Base-by-base conservation (phyloP, 2,329 filamentous ascomycete species). In the Monosporascus sp. region DNA sequence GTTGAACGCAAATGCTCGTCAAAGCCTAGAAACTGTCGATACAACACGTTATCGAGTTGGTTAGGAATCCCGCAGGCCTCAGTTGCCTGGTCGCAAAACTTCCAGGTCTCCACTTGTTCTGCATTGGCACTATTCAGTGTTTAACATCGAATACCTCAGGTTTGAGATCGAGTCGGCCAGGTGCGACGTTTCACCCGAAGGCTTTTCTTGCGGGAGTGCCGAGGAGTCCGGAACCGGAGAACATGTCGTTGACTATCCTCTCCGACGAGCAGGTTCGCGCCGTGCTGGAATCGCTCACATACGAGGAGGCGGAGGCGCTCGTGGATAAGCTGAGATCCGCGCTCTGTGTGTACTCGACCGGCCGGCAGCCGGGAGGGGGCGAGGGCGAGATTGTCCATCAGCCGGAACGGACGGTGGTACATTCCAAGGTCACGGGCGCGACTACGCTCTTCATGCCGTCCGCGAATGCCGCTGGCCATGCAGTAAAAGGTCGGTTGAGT, bases 391-490 rank as follows among this genome's bases (percentile, higher is more conserved):
- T 77, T 3, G 75, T 79, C 52, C 77, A 85, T 58, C 81, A 86
- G 60, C 84, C 82, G 6, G 72, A 76, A 52, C 74, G 81, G 35
- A 75, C 75, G 9, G 70, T 75, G 0, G 73, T 82, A 7, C 66
- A 76, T 41, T 79, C 78, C 26, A 65, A 70, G 1, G 68, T 66
- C 0, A 79, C 78, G 17, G 77, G 76, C 41, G 74, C 78, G 31
- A 86, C 82, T 19, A 89, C 85, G 2, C 71, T 91, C 22, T 91
- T 90, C 65, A 90, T 91, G 85, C 88, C 88, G 0, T 86, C 86
- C 1, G 82, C 79, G 24, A 84, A 84, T 54, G 80, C 81, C 0
- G 68, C 72, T 7, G 82, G 81, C 27, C 85, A 88, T 57, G 86
- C 83, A 3, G 80, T 90, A 62, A 92, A 92, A 74, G 81, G 82